These are phyloP conservation scores for Incumbomyces lentus DNA, from an alignment of 2,329 filamentous ascomycete species.

Conservation along the genomic window DNA sequence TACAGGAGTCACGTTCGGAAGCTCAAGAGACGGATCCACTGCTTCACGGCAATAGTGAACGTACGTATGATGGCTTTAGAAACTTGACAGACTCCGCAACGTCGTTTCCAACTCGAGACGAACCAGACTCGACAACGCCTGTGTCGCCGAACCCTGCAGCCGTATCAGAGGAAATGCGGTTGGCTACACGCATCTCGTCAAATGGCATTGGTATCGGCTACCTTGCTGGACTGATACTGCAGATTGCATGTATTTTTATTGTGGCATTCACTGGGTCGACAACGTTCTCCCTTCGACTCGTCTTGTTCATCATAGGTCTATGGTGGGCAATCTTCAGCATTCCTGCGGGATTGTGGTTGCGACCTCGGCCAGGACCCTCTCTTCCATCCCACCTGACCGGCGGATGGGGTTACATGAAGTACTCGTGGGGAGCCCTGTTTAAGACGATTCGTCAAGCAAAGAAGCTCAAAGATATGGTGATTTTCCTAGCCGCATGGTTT, in stretches of 20 bases:
- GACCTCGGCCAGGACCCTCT: constrained; percentile 79
- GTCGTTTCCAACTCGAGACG: constrained; percentile 23
- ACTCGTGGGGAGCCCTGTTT: constrained; percentile 78
- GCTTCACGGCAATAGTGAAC: constrained; percentile 7
- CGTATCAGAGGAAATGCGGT: constrained; percentile 57
- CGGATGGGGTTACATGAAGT: constrained; percentile 63
- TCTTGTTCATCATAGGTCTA: constrained; percentile 71
- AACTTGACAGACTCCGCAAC: constrained; percentile 12
- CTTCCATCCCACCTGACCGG: constrained; percentile 38
- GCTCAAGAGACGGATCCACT: constrained; percentile 7
- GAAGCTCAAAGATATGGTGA: constrained; percentile 63
- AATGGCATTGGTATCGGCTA: constrained; percentile 93
- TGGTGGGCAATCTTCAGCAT: constrained; percentile 95
- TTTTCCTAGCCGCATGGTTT: constrained; percentile 90
- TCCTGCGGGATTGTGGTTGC: constrained; percentile 76
- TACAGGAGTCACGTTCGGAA: constrained; percentile 18
- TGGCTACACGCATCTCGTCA: constrained; percentile 85
- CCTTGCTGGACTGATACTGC: constrained; percentile 71
- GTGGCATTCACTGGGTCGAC: constrained; percentile 64
- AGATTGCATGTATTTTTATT: constrained; percentile 69
- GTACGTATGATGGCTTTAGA: constrained; percentile 9
- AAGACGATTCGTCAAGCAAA: constrained; percentile 67
- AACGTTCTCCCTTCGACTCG: constrained; percentile 75
- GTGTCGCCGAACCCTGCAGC: constrained; percentile 18
- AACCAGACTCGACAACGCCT: constrained; percentile 15